Conservation (phyloP, 2,329 filamentous ascomycete genomes). For the Penicillium sp. region DNA sequence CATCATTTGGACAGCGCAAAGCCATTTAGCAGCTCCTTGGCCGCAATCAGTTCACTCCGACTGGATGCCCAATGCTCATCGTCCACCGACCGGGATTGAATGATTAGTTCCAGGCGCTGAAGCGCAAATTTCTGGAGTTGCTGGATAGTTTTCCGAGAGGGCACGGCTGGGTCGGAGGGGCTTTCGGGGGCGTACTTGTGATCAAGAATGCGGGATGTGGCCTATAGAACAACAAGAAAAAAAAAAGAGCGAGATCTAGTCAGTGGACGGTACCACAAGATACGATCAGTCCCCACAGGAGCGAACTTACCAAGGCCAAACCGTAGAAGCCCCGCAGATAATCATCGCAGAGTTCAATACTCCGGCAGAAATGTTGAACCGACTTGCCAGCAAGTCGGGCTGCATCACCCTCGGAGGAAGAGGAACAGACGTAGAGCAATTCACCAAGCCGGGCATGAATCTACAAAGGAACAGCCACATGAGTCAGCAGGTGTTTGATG, state of each 20-base stretch:
- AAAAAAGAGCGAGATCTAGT: background rate
- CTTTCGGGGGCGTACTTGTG: conserved; percentile 23
- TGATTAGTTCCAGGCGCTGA: conserved; percentile 44
- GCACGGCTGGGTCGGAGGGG: conserved; percentile 17
- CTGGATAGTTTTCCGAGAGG: conserved; percentile 36
- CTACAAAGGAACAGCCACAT: conserved; percentile 51
- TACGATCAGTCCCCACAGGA: no score
- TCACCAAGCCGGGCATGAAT: conserved; percentile 88
- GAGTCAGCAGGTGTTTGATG: background rate
- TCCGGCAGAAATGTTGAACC: conserved; percentile 83
- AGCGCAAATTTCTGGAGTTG: conserved; percentile 47
- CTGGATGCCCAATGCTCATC: conserved; percentile 40
- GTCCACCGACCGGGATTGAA: conserved; percentile 42
- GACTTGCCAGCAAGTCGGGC: conserved; percentile 69
- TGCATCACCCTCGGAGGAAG: conserved; percentile 45
- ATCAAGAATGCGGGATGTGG: conserved; percentile 36
- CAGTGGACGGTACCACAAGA: background rate
- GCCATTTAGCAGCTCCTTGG: conserved; percentile 48
- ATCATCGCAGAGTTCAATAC: conserved; percentile 90
- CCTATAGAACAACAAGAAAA: conserved; percentile 29
- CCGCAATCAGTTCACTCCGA: conserved; percentile 50
- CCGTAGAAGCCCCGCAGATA: conserved; percentile 94
- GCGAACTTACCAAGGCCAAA: conserved; percentile 71
- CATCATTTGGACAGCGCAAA: conserved; percentile 22
- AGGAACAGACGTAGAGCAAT: conserved; percentile 71